phyloP scores from a whole-genome alignment of 768 basidiomycete species.

The Boletus rufocinnamomeus region DNA sequence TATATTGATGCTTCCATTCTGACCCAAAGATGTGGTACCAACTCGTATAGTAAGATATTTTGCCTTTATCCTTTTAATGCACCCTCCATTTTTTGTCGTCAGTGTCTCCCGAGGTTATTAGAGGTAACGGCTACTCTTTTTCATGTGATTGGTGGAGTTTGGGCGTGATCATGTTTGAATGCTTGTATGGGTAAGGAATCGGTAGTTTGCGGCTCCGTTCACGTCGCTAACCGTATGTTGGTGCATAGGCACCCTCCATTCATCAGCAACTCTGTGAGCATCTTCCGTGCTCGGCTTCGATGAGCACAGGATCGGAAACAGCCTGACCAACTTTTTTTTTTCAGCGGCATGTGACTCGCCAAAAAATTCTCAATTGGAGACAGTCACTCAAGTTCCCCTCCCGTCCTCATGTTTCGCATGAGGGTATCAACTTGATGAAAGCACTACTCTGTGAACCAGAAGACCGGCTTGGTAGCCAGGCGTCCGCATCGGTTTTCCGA shows the following conservation, averaged over 20 bases:
- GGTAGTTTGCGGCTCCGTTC: conserved; percentile 29
- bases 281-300: conserved; percentile 20
- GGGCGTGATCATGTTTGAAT: conserved; percentile 96
- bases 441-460: conserved; percentile 93
- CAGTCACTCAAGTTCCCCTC: conserved; percentile 85
- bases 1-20: conserved; percentile 32
- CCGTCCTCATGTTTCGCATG: conserved; percentile 80
- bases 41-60: conserved; percentile 74
- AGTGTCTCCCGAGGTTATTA: conserved; percentile 93
- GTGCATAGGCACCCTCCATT: conserved; percentile 84
- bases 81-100: conserved; percentile 26
- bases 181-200: conserved; percentile 78
- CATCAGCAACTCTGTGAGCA: conserved; percentile 84
- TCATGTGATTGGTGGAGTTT: conserved; percentile 99
- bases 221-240: conserved; percentile 26
- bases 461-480: conserved; percentile 84
- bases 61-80: conserved; percentile 29
- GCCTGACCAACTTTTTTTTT: conserved; percentile 10
- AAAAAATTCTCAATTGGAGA: conserved; percentile 97
- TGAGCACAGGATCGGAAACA: conserved; percentile 24
- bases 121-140: conserved; percentile 90
- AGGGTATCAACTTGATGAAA: conserved; percentile 86
- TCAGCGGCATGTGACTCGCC: conserved; percentile 89
- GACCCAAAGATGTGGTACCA: conserved; percentile 71
- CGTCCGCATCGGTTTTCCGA: conserved; percentile 64